These are phyloP conservation scores for Claviceps purpurea DNA, from an alignment of 2,329 filamentous ascomycete genomes.

Conservation along the genomic window DNA sequence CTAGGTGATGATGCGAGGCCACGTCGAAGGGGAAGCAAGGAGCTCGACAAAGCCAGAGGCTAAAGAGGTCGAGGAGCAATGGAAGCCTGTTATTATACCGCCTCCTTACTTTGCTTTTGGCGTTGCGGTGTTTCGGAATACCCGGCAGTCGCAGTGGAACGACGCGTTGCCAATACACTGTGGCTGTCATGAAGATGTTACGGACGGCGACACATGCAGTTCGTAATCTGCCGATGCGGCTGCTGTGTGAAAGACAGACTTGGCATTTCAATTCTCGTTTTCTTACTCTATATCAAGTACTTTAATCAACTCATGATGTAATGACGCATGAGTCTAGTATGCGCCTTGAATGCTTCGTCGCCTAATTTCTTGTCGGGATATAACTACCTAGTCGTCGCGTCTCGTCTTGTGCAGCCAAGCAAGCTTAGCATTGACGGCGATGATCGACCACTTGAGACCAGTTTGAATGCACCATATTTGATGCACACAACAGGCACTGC, in stretches of 20 bases:
- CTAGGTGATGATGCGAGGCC: slow-evolving; percentile 16
- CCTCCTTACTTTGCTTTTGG: slow-evolving; percentile 1
- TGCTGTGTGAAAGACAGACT: background rate
- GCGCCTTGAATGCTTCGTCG: background rate
- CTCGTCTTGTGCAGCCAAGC: background rate
- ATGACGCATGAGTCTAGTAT: background rate
- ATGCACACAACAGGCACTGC: no score
- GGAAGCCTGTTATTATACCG: background rate
- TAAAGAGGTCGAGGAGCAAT: background rate
- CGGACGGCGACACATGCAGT: background rate
- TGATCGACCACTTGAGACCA: background rate
- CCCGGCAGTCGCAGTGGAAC: background rate
- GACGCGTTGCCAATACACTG: background rate
- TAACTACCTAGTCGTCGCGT: background rate
- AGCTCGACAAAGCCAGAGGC: background rate
- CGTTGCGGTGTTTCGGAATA: slow-evolving; percentile 1
- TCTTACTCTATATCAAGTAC: background rate
- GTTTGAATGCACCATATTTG: no score
- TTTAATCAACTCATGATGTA: background rate
- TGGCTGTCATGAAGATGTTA: background rate
- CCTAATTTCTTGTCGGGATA: background rate
- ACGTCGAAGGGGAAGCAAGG: background rate
- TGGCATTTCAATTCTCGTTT: background rate
- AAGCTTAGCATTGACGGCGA: background rate
- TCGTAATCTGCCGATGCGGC: background rate